A percentile compares a stretch with the other conserved stretches of the same genome.
Evolutionary conservation across 2,329 filamentous ascomycete species (phyloP).

Genomic region (Aureobasidium zeae): DNA sequence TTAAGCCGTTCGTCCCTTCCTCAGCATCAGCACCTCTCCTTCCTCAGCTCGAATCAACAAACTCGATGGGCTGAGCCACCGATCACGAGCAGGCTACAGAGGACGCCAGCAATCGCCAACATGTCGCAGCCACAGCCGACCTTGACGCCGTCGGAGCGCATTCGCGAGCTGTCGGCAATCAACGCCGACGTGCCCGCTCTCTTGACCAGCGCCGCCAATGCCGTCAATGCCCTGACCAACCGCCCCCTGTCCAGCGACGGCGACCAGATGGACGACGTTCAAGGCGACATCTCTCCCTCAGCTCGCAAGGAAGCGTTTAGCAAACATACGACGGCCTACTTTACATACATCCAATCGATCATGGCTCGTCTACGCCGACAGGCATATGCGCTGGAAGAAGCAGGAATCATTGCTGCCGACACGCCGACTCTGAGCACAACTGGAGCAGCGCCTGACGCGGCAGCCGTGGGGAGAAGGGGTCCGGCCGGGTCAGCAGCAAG

Average conservation of each 20-base stretch:
- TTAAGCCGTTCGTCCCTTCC: not conserved
- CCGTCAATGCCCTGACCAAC: conserved; percentile 55
- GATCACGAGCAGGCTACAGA: conserved; percentile 1
- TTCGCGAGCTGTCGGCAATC: conserved; percentile 69
- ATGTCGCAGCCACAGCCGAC: conserved; percentile 23
- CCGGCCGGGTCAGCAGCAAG: conserved; percentile 12
- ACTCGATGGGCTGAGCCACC: conserved; percentile 16
- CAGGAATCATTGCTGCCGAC: conserved; percentile 55
- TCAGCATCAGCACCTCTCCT: not conserved
- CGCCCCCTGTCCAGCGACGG: conserved; percentile 41
- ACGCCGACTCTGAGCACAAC: conserved; percentile 28
- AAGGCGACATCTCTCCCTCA: conserved; percentile 2
- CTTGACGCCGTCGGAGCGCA: conserved; percentile 64
- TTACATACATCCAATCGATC: conserved; percentile 62
- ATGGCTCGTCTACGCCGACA: conserved; percentile 66
- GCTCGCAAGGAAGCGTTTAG: conserved; percentile 50
- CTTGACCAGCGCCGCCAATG: conserved; percentile 50
- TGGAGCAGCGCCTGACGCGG: conserved; percentile 10
- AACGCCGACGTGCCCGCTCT: conserved; percentile 52
- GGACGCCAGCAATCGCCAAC: conserved; percentile 10
- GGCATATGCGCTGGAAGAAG: conserved; percentile 73
- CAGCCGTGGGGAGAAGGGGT: conserved; percentile 16
- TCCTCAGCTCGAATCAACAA: not conserved
- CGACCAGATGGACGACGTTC: conserved; percentile 31
- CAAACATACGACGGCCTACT: conserved; percentile 50